phyloP scores from a whole-genome alignment of 257 asterid genomes.

The Handroanthus guayacan region DNA sequence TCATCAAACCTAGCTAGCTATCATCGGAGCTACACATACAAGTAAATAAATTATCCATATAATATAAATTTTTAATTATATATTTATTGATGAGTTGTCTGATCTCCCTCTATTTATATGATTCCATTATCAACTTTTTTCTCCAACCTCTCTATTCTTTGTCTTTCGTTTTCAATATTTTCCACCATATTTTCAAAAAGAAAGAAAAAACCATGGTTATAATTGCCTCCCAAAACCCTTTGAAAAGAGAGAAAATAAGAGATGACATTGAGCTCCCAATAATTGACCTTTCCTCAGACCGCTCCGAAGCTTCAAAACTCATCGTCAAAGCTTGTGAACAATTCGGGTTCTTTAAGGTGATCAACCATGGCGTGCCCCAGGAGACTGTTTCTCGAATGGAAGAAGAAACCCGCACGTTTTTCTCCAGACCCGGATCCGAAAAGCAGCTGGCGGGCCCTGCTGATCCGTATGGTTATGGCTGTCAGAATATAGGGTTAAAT shows the following conservation, averaged over 20 bases:
- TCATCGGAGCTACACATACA: no score
- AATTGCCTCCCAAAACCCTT: conserved; percentile 3
- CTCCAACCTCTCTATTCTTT: background rate
- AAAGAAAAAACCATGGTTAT: background rate
- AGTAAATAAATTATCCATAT: no score
- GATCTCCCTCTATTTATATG: background rate
- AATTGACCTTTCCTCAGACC: conserved; percentile 48
- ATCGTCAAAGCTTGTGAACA: conserved; percentile 59
- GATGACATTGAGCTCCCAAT: conserved; percentile 52
- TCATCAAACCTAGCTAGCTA: no score
- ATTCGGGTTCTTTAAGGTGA: conserved; percentile 61
- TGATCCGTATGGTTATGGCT: conserved; percentile 64
- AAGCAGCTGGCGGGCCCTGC: conserved; percentile 52
- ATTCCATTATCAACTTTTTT: background rate
- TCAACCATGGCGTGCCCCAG: conserved; percentile 58
- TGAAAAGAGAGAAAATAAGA: conserved; percentile 41
- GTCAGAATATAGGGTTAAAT: conserved; percentile 55
- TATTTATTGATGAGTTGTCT: no score
- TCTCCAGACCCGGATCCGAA: conserved; percentile 47
- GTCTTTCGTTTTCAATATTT: background rate
- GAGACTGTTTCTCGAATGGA: conserved; percentile 52
- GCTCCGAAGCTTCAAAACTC: conserved; percentile 47
- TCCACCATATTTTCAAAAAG: background rate
- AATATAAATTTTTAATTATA: no score
- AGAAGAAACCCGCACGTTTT: conserved; percentile 52